phyloP scores from a whole-genome alignment of 805 yeast genomes.

The Candida succiphila region DNA sequence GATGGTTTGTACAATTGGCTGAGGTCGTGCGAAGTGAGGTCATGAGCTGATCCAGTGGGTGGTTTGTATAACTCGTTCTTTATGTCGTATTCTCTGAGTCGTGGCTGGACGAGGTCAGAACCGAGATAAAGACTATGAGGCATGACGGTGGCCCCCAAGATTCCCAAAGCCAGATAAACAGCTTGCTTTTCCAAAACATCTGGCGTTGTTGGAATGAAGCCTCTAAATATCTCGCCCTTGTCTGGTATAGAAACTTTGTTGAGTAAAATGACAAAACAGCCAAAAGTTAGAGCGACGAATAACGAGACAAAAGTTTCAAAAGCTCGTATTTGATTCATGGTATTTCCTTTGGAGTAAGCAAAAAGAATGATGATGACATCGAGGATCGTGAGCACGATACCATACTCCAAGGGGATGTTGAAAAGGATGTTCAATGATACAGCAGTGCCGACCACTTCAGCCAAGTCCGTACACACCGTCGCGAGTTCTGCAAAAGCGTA shows the following conservation, averaged over 20 bases:
- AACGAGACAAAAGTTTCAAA: constrained; percentile 70
- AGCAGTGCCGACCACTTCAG: constrained; percentile 93
- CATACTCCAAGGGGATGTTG: constrained; percentile 60
- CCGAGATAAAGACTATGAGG: constrained; percentile 85
- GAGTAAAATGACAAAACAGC: constrained; percentile 66
- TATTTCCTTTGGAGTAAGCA: constrained; percentile 72
- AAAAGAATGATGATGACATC: constrained; percentile 74
- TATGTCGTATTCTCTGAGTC: constrained; percentile 66
- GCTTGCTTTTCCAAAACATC: constrained; percentile 54
- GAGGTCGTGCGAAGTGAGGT: constrained; percentile 1
- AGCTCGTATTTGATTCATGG: constrained; percentile 61
- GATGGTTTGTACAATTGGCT: constrained; percentile 50
- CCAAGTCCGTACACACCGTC: constrained; percentile 85
- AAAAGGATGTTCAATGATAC: constrained; percentile 73
- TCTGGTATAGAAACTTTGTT: constrained; percentile 47
- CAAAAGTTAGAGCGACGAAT: constrained; percentile 64
- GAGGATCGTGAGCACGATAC: constrained; percentile 69
- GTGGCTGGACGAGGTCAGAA: constrained; percentile 78
- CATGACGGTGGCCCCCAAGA: constrained; percentile 92
- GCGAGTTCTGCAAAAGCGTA: constrained; percentile 77
- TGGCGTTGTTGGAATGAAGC: constrained; percentile 58
- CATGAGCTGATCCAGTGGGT: constrained; percentile 7
- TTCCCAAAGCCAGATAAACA: constrained; percentile 68
- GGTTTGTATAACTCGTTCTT: constrained; percentile 15
- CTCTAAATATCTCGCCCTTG: constrained; percentile 42